A percentile compares a stretch with the other conserved stretches of the same genome.
These are phyloP conservation scores for Saccharomycopsis phalli DNA, from an alignment of 1,139 yeast genomes.

Conservation along the genomic window DNA sequence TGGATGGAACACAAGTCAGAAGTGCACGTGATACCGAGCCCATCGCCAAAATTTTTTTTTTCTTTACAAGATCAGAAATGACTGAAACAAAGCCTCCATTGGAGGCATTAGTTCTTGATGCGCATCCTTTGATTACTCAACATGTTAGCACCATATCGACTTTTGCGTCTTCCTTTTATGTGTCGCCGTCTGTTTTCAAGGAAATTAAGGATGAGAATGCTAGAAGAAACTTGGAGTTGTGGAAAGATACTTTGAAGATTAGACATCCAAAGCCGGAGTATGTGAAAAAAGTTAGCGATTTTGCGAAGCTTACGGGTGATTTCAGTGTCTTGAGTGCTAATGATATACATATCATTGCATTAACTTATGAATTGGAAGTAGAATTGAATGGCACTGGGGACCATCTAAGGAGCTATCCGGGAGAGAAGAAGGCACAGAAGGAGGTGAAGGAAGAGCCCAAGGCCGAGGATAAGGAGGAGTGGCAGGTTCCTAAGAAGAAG, in stretches of 20 bases:
- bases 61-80: background rate
- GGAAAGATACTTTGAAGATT: slow-evolving; percentile 55
- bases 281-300: slow-evolving; percentile 57
- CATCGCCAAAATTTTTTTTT: background rate
- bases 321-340: slow-evolving; percentile 77
- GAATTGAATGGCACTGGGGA: slow-evolving; percentile 53
- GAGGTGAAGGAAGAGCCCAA: slow-evolving; percentile 14
- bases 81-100: slow-evolving; percentile 7
- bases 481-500: slow-evolving; percentile 31
- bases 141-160: slow-evolving; percentile 67
- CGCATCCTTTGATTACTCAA: slow-evolving; percentile 88
- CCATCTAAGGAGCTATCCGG: slow-evolving; percentile 63
- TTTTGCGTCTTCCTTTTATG: slow-evolving; percentile 60
- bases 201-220: slow-evolving; percentile 86
- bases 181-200: slow-evolving; percentile 84
- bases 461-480: slow-evolving; percentile 21
- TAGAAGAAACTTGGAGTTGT: slow-evolving; percentile 62
- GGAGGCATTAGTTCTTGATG: slow-evolving; percentile 68
- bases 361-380: slow-evolving; percentile 78
- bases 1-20: background rate
- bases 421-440: slow-evolving; percentile 27
- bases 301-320: slow-evolving; percentile 89
- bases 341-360: slow-evolving; percentile 86
- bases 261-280: slow-evolving; percentile 69
- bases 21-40: background rate